Evolutionary conservation across 2,329 filamentous ascomycete species (phyloP).

Genomic region (Aspergillus sp.): DNA sequence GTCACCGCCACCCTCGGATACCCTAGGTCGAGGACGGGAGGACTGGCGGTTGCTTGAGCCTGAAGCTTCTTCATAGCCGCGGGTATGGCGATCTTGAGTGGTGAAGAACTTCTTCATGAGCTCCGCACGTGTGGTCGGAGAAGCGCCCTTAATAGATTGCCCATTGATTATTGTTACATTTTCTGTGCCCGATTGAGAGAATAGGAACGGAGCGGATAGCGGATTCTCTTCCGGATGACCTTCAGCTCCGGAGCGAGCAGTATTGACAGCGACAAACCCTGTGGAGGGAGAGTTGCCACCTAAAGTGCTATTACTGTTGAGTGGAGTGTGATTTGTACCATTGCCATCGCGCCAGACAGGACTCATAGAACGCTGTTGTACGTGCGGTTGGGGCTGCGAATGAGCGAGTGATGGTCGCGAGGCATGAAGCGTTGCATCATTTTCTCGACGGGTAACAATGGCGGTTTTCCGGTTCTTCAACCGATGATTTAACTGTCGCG

Average conservation of each 20-base stretch:
- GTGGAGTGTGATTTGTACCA: conserved; percentile 23
- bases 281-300: conserved; percentile 51
- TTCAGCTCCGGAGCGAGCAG: conserved; percentile 49
- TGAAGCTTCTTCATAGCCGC: conserved; percentile 41
- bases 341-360: conserved; percentile 43
- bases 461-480: conserved; percentile 74
- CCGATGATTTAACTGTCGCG: conserved; percentile 79
- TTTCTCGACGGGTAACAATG: conserved; percentile 68
- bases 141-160: conserved; percentile 57
- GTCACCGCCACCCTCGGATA: conserved; percentile 41
- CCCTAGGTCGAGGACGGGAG: conserved; percentile 37
- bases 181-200: conserved; percentile 48
- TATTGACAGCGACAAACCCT: conserved; percentile 65
- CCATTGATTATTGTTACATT: conserved; percentile 55
- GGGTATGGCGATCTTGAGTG: conserved; percentile 57
- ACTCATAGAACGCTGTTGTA: conserved; percentile 21
- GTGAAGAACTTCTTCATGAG: conserved; percentile 67
- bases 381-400: conserved; percentile 20
- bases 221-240: conserved; percentile 35
- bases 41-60: conserved; percentile 32
- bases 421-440: conserved; percentile 38
- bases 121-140: conserved; percentile 61
- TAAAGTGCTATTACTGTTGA: conserved; percentile 35
- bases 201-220: conserved; percentile 43
- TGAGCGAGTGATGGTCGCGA: conserved; percentile 34